phyloP scores from a whole-genome alignment of 331 rosid species.

The Telfairia occidentalis region DNA sequence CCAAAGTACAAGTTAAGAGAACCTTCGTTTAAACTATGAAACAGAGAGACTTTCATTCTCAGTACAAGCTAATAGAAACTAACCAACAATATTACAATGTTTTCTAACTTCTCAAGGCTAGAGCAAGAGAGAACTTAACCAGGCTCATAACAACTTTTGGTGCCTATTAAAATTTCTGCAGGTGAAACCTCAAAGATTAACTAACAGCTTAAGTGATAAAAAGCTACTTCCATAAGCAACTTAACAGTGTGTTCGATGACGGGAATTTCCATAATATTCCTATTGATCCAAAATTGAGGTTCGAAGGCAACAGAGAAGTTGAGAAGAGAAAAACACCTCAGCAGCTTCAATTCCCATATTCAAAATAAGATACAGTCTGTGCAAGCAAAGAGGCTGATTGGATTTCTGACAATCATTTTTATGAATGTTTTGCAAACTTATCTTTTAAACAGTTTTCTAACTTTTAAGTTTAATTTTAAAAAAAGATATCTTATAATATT shows the following conservation, averaged over 20 bases:
- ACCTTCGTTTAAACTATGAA: neutral
- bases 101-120: neutral
- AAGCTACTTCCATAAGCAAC: neutral
- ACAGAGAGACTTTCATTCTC: neutral
- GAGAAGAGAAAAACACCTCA: neutral
- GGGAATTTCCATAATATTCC: neutral
- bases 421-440: neutral
- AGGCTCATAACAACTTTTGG: neutral
- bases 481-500: neutral
- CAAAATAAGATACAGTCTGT: neutral
- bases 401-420: neutral
- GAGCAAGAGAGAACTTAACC: neutral
- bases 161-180: neutral
- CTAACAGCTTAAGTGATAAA: neutral
- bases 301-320: neutral
- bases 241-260: neutral
- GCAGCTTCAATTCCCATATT: neutral
- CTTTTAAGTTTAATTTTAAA: neutral
- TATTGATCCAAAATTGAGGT: neutral
- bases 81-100: neutral
- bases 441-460: neutral
- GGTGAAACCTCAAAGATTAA: neutral
- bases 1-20: too few species aligned
- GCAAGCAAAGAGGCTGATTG: neutral
- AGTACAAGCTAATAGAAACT: neutral